Percentiles rank a stretch among this genome's conserved stretches.
These are phyloP conservation scores for Cercospora janseana DNA, from an alignment of 2,329 filamentous ascomycete genomes.

Conservation along the genomic window DNA sequence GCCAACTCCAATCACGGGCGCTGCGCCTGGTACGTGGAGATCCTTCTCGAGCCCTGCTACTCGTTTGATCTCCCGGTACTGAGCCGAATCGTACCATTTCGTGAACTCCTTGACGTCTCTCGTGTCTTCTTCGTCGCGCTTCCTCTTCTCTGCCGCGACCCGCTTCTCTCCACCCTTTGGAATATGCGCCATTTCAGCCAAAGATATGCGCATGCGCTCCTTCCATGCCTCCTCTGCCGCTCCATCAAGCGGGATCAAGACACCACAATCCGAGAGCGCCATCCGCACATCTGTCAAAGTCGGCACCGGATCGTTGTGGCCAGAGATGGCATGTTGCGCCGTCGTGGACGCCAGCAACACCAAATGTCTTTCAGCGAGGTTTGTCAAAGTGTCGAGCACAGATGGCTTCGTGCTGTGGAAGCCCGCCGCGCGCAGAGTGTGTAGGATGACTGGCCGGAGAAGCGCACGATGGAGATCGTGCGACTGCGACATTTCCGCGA, in stretches of 20 bases:
- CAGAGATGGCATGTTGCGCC: slow-evolving; percentile 67
- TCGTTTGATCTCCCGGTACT: slow-evolving; percentile 76
- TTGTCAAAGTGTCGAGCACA: slow-evolving; percentile 83
- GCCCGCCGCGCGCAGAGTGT: slow-evolving; percentile 86
- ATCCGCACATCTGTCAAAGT: slow-evolving; percentile 77
- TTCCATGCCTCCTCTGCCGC: slow-evolving; percentile 66
- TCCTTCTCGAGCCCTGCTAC: slow-evolving; percentile 63
- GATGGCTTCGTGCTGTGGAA: slow-evolving; percentile 80
- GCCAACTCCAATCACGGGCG: slow-evolving; percentile 43
- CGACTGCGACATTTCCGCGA: slow-evolving; percentile 29
- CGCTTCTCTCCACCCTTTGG: slow-evolving; percentile 35
- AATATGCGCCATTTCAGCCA: slow-evolving; percentile 43
- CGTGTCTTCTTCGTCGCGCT: slow-evolving; percentile 66
- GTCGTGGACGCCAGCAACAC: slow-evolving; percentile 70
- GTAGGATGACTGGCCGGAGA: slow-evolving; percentile 80
- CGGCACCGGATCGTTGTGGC: slow-evolving; percentile 63
- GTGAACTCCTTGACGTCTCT: slow-evolving; percentile 76
- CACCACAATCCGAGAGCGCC: slow-evolving; percentile 78
- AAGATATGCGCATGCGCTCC: slow-evolving; percentile 49
- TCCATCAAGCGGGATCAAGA: slow-evolving; percentile 67
- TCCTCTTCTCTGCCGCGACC: slow-evolving; percentile 42
- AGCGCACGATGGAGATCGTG: slow-evolving; percentile 67
- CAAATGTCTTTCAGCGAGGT: slow-evolving; percentile 80
- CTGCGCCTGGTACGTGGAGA: slow-evolving; percentile 52
- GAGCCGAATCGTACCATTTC: slow-evolving; percentile 71